A percentile compares a stretch with the other conserved stretches of the same genome.
Conservation (phyloP, 805 yeast species). For the Scheffersomyces spartinae region DNA sequence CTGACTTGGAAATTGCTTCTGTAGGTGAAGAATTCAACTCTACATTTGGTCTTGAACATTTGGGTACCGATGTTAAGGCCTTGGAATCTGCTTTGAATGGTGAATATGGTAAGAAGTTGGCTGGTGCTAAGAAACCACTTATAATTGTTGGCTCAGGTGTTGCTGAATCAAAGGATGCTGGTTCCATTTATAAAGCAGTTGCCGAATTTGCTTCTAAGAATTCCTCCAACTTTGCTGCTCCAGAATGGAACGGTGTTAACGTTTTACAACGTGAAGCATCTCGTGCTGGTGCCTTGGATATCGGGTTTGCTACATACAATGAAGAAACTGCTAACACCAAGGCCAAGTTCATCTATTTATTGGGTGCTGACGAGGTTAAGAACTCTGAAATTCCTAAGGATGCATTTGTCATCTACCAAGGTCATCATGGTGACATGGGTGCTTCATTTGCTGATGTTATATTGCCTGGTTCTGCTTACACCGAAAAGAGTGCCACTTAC, state of each 20-base stretch:
- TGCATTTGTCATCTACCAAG: conserved; percentile 82
- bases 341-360: conserved; percentile 68
- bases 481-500: conserved; percentile 75
- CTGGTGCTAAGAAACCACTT: conserved; percentile 60
- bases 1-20: conserved; percentile 54
- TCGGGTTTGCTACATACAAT: conserved; percentile 54
- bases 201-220: conserved; percentile 49
- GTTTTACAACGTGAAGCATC: conserved; percentile 77
- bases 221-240: conserved; percentile 44
- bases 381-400: conserved; percentile 65
- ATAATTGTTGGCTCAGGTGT: conserved; percentile 77
- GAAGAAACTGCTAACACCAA: conserved; percentile 33
- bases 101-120: conserved; percentile 54
- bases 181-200: conserved; percentile 45
- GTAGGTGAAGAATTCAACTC: conserved; percentile 73
- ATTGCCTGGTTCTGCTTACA: conserved; percentile 80
- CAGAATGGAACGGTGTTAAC: conserved; percentile 75
- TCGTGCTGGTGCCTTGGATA: conserved; percentile 77
- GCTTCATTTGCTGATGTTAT: conserved; percentile 83
- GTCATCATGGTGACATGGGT: conserved; percentile 86
- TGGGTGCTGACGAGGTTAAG: conserved; percentile 75
- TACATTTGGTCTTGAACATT: conserved; percentile 52
- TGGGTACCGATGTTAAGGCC: conserved; percentile 50
- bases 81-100: conserved; percentile 54
- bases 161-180: conserved; percentile 53